Evolutionary conservation across 2,329 filamentous ascomycete species (phyloP).

Genomic region (Dactylonectria macrodidyma): DNA sequence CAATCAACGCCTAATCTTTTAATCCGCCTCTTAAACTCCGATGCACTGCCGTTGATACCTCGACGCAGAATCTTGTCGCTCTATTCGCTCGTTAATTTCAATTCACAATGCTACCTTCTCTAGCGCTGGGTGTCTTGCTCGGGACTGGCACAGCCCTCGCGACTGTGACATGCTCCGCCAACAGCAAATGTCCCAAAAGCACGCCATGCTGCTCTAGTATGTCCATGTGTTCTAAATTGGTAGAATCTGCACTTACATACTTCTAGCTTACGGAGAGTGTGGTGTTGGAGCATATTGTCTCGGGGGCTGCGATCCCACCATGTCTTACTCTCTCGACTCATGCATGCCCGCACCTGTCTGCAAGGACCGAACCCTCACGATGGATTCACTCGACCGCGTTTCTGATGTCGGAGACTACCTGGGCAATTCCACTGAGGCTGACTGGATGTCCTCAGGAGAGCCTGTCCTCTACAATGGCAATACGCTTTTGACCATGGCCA

Average conservation of each 20-base stretch:
- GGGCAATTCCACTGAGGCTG: constrained; percentile 82
- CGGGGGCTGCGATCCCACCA: constrained; percentile 91
- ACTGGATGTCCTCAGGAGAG: constrained; percentile 91
- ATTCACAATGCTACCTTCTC: constrained; percentile 52
- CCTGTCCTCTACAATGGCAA: constrained; percentile 79
- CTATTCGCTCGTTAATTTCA: constrained; percentile 15
- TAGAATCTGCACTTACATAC: not conserved
- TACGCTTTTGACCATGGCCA: constrained; percentile 90
- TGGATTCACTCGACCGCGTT: constrained; percentile 79
- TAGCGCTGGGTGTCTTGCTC: constrained; percentile 50
- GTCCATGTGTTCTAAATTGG: constrained; percentile 51
- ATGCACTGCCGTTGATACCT: not conserved
- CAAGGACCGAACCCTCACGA: constrained; percentile 79
- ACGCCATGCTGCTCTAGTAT: constrained; percentile 85
- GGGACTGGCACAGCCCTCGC: constrained; percentile 51
- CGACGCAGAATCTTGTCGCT: not conserved
- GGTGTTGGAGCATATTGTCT: constrained; percentile 96
- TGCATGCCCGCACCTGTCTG: constrained; percentile 91
- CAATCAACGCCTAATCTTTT: not conserved
- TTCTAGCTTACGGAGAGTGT: constrained; percentile 89
- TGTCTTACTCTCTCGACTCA: constrained; percentile 86
- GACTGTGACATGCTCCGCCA: constrained; percentile 46
- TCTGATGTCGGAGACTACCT: constrained; percentile 85
- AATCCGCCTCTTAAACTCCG: not conserved
- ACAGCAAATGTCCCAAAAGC: constrained; percentile 77